Base-by-base conservation (phyloP, 768 basidiomycete species). In the Rhodotorula kratochvilovae region DNA sequence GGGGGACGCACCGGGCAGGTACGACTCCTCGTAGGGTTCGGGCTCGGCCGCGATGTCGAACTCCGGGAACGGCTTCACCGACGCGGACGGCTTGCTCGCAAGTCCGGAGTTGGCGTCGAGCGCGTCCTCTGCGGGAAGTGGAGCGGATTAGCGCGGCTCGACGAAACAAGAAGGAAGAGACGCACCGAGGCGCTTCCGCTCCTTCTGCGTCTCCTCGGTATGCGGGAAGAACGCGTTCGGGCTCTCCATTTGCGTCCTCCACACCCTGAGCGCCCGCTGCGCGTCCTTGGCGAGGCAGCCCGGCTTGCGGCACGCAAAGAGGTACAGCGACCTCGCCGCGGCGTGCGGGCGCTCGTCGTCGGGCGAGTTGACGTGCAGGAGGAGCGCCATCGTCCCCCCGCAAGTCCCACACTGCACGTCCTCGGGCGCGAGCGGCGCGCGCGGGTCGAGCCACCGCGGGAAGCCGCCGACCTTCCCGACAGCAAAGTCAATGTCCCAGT, bases 321-420 rank as follows among this genome's bases (percentile, higher is more conserved):
- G 65, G 72, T 75, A 77, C 31, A 77, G 70, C 3, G 74, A 69
- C 8, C 76, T 63, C 23, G 72, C 72, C 13, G 68, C 63, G 21
- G 76, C 74, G 46, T 73, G 68, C n/a, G 71, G 72, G 19, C 68
- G 56, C 15, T 71, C 35, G 59, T 77, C 76, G 45, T 73, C 68
- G 29, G 76, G 76, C 25, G 71, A 71, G 55, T 75, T 75, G 57
- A 77, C 65, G 67, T 77, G 76, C 2, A 75, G 61, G 15, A 77
- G 48, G 27, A 75, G 39, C 5, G 45, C n/a, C 76, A 77, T 77
- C 15, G 63, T 39, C 57, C n/a, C 46, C 6, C 48, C 39, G 36
- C 76, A 77, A 7, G 35, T 39, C 16, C 45, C 59, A 39, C 76
- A 77, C 27, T 35, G 25, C 23, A 75, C 70, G 11, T 69, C 54